Evolutionary conservation across 1,284 basidiomycete genomes (phyloP), one percentile per base, ranked within the genome.

Genomic region (Kalmanozyma brasiliensis): DNA sequence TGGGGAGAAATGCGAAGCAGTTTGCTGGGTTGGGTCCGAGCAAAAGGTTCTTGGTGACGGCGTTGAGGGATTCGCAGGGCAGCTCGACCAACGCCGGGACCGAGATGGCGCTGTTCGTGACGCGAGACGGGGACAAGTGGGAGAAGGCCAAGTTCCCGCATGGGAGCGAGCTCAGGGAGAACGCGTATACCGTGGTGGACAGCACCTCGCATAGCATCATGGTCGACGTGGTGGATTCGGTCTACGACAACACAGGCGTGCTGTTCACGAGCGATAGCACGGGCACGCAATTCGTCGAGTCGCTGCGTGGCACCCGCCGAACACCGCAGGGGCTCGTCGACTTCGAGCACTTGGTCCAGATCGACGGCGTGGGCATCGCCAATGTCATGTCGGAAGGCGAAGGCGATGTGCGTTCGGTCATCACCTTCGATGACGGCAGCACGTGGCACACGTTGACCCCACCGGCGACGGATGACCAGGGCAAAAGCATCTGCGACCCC

Each of bases 101-200:
- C 19, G 74, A 79, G 41, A 76, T 80, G 70, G 70, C 69, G n/a
- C 49, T 81, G 20, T 81, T 74, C 38, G 76, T 81, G n/a, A 70
- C 66, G 1, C 37, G 33, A 10, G 76, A 81, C 36, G 79, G 74
- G 16, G 58, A 73, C 33, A 61, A 62, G 14, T 81, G 79, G 79
- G 43, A 59, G 4, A 72, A 71, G 37, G 78, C 76, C 16, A 58
- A 65, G 36, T 94, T 95, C 84, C 93, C 93, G 5, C 92, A 93
- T 74, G 90, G 91, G 4, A 89, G 91, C 5, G 86, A 87, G 37
- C 86, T 94, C 4, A 86, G 88, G 8, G 92, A 94, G 83, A 94
- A 93, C 78, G 92, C 91, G 9, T 98, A 98, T 82, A 98, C 95
- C 0, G 89, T 98, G 67, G 91, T 98, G 56, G 94, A 98, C 82